Conservation (phyloP, 768 basidiomycete genomes). For the Kwoniella sp. region DNA sequence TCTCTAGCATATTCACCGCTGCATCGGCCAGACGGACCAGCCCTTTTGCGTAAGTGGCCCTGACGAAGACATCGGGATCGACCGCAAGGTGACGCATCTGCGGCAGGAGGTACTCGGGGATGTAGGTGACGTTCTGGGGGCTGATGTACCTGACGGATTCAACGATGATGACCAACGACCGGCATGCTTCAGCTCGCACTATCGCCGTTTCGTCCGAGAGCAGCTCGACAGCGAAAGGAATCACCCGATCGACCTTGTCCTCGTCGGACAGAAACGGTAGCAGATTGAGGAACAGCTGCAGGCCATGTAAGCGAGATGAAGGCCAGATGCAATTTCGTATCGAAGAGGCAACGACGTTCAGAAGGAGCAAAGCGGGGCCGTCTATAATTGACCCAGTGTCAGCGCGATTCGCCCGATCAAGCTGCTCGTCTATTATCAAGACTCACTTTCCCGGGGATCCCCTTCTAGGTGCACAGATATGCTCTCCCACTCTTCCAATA, state of each 20-base stretch:
- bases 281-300: conserved; percentile 82
- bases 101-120: conserved; percentile 93
- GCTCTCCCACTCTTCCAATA: conserved; percentile 73
- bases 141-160: conserved; percentile 46
- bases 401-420: background rate
- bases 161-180: conserved; percentile 30
- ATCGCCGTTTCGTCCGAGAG: conserved; percentile 76
- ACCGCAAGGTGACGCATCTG: conserved; percentile 75
- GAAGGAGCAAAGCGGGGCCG: conserved; percentile 80
- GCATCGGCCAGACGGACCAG: conserved; percentile 80
- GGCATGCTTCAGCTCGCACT: conserved; percentile 64
- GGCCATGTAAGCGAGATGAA: conserved; percentile 74
- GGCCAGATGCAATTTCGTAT: conserved; percentile 81
- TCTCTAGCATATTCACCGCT: conserved; percentile 81
- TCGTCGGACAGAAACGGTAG: conserved; percentile 82
- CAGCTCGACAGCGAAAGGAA: conserved; percentile 85
- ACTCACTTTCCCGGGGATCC: conserved; percentile 22
- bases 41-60: conserved; percentile 76
- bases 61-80: conserved; percentile 78
- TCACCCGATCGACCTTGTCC: conserved; percentile 85
- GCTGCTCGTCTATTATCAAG: background rate
- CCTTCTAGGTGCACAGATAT: conserved; percentile 30
- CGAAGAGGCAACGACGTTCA: conserved; percentile 81
- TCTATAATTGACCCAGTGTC: conserved; percentile 54
- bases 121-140: conserved; percentile 58